Evolutionary conservation across 192 early-diverging fungal genomes (phyloP).

Genomic region (Umbelopsis sp.): DNA sequence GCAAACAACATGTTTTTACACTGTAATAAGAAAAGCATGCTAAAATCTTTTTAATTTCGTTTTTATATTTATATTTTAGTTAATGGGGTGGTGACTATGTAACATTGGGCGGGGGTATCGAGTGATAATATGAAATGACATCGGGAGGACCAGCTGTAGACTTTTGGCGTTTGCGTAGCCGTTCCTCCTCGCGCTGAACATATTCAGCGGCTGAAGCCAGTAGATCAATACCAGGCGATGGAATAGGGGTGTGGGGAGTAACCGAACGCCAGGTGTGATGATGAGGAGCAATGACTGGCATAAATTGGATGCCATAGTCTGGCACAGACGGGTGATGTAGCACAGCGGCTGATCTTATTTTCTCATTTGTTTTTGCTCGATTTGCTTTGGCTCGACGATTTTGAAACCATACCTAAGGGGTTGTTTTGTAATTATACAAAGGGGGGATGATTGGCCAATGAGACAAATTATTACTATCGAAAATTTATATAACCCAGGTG

Average conservation of each 20-base stretch:
- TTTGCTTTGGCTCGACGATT: constrained; percentile 84
- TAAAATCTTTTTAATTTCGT: no score
- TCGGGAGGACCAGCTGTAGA: neutral
- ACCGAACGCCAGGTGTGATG: neutral
- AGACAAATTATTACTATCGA: constrained; percentile 7
- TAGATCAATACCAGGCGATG: constrained; percentile 34
- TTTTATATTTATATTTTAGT: neutral
- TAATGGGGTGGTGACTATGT: neutral
- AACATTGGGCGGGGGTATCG: constrained; percentile 9
- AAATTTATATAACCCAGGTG: constrained; percentile 11
- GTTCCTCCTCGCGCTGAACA: constrained; percentile 43
- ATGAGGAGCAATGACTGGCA: neutral
- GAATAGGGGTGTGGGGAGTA: neutral
- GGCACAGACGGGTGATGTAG: neutral
- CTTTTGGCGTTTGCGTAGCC: neutral
- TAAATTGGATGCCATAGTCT: constrained; percentile 10
- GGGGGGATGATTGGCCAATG: constrained; percentile 21
- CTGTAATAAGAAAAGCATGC: no score
- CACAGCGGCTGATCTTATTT: constrained; percentile 8
- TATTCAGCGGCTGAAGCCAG: constrained; percentile 44
- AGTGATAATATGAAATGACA: neutral
- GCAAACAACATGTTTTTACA: no score
- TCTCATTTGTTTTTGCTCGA: constrained; percentile 39
- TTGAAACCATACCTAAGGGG: constrained; percentile 79
- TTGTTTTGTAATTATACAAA: constrained; percentile 29